Conservation (phyloP, 1,139 yeast species). For the Nakaseomyces nivariensis region DNA sequence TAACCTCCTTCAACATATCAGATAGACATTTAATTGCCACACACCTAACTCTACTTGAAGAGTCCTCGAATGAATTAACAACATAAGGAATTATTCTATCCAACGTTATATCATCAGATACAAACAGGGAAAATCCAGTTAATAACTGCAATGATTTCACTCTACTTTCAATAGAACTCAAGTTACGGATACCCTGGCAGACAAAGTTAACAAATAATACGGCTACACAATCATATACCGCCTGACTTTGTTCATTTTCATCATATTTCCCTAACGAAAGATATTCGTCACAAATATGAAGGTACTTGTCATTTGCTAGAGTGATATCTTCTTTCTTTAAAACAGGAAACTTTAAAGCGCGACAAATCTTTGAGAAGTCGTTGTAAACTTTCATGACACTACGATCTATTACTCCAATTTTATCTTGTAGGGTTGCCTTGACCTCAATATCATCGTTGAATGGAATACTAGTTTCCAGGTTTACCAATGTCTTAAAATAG, state of each 20-base stretch:
- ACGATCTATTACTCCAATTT: conserved; percentile 42
- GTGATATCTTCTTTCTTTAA: conserved; percentile 7
- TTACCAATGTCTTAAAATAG: conserved; percentile 42
- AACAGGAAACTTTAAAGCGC: conserved; percentile 37
- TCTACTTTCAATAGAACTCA: conserved; percentile 52
- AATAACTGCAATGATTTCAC: conserved; percentile 68
- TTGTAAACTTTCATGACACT: conserved; percentile 49
- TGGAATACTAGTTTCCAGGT: conserved; percentile 25
- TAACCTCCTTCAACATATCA: conserved; percentile 54
- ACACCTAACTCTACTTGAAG: conserved; percentile 50
- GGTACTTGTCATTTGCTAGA: conserved; percentile 2
- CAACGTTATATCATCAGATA: conserved; percentile 73
- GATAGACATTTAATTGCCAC: conserved; percentile 48
- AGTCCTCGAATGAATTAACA: conserved; percentile 43
- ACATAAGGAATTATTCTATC: conserved; percentile 81
- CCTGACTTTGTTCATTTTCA: background rate
- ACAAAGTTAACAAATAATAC: conserved; percentile 55
- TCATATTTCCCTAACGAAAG: background rate
- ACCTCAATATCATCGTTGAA: conserved; percentile 17
- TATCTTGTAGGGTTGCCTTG: conserved; percentile 23
- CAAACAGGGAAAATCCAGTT: conserved; percentile 62
- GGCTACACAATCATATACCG: conserved; percentile 37
- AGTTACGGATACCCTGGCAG: conserved; percentile 55
- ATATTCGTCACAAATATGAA: background rate
- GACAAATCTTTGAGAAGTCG: conserved; percentile 45